Base-by-base conservation (phyloP, 768 basidiomycete species). In the Sporobolomyces pararoseus region DNA sequence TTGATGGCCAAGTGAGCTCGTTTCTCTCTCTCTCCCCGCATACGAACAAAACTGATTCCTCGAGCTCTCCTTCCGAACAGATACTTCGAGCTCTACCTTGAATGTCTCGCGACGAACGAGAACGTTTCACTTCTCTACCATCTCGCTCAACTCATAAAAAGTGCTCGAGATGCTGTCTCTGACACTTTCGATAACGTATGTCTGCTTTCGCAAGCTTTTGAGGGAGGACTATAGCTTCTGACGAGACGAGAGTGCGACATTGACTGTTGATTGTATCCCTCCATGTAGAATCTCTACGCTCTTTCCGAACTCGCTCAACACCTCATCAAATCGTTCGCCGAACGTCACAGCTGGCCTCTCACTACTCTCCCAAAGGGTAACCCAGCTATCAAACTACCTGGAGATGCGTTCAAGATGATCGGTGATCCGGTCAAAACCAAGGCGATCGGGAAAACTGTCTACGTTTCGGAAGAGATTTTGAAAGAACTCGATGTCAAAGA, bases 281-380 rank as follows among this genome's bases (percentile, higher is more conserved):
- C 39, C 16, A 37, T 42, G 58, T 32, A 73, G 94, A 89, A 91
- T 78, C 82, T 99, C 47, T 98, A 96, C 77, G 83, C 86, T 13
- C 82, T 91, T 66, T 87, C 89, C 73, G 96, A 99, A 75, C 83
- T 98, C 12, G 88, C 95, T 0, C 91, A 96, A 79, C 86, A 90
- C 74, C 81, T 96, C 39, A 88, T 97, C 79, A 89, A 87, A 75
- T 80, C 83, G 1, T 84, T 85, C n/a, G 84, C 86, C 1, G 81
- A 85, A 39, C 65, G 79, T 19, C 85, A 88, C 66, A 83, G 84
- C 4, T 97, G 94, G 91, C 83, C 83, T 5, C 80, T 97, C 4
- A 82, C 86, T 63, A 88, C 86, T 17, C 37, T 89, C 89, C 78
- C 91, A 91, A 61, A 61, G 1, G 89, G 88, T 9, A 88, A 88